These are phyloP conservation scores for Arthroderma uncinatum DNA, from an alignment of 2,329 filamentous ascomycete genomes.

Conservation along the genomic window DNA sequence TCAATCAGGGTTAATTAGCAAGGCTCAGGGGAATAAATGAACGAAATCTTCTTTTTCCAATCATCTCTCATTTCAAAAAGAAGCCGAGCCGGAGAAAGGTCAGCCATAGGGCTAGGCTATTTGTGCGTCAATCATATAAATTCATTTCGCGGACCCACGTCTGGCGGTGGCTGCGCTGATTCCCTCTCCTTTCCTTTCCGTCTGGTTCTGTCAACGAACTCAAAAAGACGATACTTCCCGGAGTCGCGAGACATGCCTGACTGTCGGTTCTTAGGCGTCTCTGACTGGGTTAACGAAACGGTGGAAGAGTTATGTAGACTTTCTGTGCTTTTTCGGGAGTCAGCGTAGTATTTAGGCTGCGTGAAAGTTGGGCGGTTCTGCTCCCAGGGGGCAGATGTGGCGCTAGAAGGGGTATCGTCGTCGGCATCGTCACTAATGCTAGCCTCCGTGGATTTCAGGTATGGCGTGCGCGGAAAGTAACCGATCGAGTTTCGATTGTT, in stretches of 20 bases:
- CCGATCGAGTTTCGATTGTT: constrained; percentile 34
- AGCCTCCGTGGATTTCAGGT: constrained; percentile 30
- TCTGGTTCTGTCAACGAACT: constrained; percentile 24
- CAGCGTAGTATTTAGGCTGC: constrained; percentile 32
- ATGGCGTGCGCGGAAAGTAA: constrained; percentile 31
- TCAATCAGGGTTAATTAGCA: background rate
- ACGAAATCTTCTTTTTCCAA: background rate
- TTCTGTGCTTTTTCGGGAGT: constrained; percentile 32
- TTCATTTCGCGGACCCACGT: constrained; percentile 14
- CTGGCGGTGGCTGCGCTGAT: constrained; percentile 6
- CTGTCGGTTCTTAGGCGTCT: constrained; percentile 27
- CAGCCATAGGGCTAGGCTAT: background rate
- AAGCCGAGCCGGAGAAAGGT: background rate
- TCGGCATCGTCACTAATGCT: constrained; percentile 25
- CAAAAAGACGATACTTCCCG: constrained; percentile 35
- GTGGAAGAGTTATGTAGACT: constrained; percentile 39
- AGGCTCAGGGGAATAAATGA: background rate
- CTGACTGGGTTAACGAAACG: constrained; percentile 33
- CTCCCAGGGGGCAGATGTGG: constrained; percentile 35
- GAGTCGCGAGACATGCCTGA: constrained; percentile 31
- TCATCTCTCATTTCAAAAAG: background rate
- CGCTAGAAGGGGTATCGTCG: constrained; percentile 38
- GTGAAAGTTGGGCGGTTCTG: constrained; percentile 32
- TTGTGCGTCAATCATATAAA: constrained; percentile 11
- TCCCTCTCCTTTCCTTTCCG: constrained; percentile 15